Conservation (phyloP, 2,329 filamentous ascomycete genomes). For the Aureobasidium leucospermi region DNA sequence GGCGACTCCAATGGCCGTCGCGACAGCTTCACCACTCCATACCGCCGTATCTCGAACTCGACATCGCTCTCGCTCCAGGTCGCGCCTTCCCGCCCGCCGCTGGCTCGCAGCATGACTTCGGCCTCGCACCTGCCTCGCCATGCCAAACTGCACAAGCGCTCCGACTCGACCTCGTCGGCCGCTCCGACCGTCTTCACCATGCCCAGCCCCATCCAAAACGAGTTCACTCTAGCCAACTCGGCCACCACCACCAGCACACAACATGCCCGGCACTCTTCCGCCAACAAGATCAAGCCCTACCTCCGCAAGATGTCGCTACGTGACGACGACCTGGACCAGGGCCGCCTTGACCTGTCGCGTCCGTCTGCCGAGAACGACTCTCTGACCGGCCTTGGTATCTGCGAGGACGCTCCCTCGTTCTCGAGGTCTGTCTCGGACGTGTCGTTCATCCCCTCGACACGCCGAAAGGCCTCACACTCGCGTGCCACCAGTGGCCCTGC, state of each 20-base stretch:
- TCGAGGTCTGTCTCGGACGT: conserved; percentile 38
- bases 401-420: conserved; percentile 34
- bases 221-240: conserved; percentile 17
- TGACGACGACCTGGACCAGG: conserved; percentile 34
- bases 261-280: conserved; percentile 19
- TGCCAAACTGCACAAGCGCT: conserved; percentile 26
- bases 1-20: conserved; percentile 13
- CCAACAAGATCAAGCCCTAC: conserved; percentile 47
- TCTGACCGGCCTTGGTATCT: conserved; percentile 47
- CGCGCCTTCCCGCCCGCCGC: background rate
- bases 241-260: background rate
- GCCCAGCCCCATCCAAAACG: conserved; percentile 26
- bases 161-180: conserved; percentile 21
- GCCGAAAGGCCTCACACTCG: conserved; percentile 37
- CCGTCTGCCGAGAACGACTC: conserved; percentile 48
- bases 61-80: conserved; percentile 2
- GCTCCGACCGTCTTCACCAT: conserved; percentile 24
- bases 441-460: conserved; percentile 33
- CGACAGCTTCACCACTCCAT: conserved; percentile 9
- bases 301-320: conserved; percentile 46
- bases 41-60: conserved; percentile 1
- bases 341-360: conserved; percentile 46
- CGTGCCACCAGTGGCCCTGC: conserved; percentile 51
- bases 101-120: conserved; percentile 15
- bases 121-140: conserved; percentile 6